phyloP scores from a whole-genome alignment of 2,329 filamentous ascomycete genomes.

The Cladosporium sp. region DNA sequence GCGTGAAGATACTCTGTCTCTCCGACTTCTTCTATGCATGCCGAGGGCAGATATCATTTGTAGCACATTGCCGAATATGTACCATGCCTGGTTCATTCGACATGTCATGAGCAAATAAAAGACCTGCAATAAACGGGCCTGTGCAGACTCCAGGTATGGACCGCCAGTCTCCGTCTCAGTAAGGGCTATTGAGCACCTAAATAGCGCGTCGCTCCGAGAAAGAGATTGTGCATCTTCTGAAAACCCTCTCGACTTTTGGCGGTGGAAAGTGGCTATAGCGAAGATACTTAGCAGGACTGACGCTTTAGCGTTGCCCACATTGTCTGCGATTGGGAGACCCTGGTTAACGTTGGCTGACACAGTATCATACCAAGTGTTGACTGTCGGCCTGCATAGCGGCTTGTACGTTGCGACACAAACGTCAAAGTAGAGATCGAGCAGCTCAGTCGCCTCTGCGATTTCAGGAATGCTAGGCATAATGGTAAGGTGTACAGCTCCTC shows the following conservation, averaged over 20 bases:
- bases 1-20: background rate
- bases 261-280: constrained; percentile 13
- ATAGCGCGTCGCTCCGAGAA: constrained; percentile 7
- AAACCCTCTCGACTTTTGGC: constrained; percentile 38
- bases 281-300: constrained; percentile 13
- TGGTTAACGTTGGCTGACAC: constrained; percentile 20
- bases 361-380: constrained; percentile 41
- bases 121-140: constrained; percentile 18
- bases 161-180: constrained; percentile 15
- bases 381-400: constrained; percentile 52
- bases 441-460: constrained; percentile 31
- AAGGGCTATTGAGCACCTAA: constrained; percentile 3
- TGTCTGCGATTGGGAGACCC: constrained; percentile 32
- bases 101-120: constrained; percentile 18
- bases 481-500: constrained; percentile 24
- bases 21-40: constrained; percentile 14
- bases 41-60: constrained; percentile 18
- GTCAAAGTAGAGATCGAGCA: constrained; percentile 55
- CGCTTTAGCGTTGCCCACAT: constrained; percentile 41
- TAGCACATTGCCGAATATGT: constrained; percentile 25
- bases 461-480: constrained; percentile 34
- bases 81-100: constrained; percentile 31
- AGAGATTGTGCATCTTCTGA: constrained; percentile 28
- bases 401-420: constrained; percentile 57
- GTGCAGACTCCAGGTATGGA: constrained; percentile 15